phyloP scores from a whole-genome alignment of 2,329 filamentous ascomycete genomes.

The Ceratocystiopsis minuta region DNA sequence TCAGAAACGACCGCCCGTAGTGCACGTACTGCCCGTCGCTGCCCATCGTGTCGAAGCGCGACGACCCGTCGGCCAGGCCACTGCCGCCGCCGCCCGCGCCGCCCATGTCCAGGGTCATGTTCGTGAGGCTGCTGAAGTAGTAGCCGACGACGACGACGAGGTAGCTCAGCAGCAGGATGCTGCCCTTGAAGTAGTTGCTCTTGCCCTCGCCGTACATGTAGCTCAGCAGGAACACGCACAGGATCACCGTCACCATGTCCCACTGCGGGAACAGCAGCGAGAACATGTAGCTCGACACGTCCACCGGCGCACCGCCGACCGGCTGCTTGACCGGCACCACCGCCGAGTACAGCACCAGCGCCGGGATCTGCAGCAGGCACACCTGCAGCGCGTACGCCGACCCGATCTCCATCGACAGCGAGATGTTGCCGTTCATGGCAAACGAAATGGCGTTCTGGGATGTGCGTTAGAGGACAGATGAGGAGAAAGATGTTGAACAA shows the following conservation, averaged over 20 bases:
- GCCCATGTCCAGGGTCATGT: slow-evolving; percentile 20
- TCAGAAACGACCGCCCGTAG: slow-evolving; percentile 24
- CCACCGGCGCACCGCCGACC: slow-evolving; percentile 29
- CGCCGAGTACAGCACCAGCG: slow-evolving; percentile 79
- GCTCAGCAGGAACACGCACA: slow-evolving; percentile 89
- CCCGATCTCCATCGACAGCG: slow-evolving; percentile 95
- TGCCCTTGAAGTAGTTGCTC: slow-evolving; percentile 99
- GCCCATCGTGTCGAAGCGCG: slow-evolving; percentile 36
- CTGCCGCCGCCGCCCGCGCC: slow-evolving; percentile 14
- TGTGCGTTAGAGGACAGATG: slow-evolving; percentile 3
- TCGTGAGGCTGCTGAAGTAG: slow-evolving; percentile 53
- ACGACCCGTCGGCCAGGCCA: slow-evolving; percentile 4
- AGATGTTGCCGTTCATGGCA: slow-evolving; percentile 98
- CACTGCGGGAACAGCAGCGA: slow-evolving; percentile 92
- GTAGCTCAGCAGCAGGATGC: slow-evolving; percentile 83
- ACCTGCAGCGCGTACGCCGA: slow-evolving; percentile 94
- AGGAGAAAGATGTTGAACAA: neutral
- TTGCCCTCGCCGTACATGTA: slow-evolving; percentile 98
- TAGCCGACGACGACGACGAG: slow-evolving; percentile 83
- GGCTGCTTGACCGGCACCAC: too few relatives aligned
- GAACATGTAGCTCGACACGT: slow-evolving; percentile 46
- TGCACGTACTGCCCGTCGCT: slow-evolving; percentile 29
- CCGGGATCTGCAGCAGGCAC: slow-evolving; percentile 83
- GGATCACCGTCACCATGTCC: slow-evolving; percentile 94
- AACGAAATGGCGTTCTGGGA: slow-evolving; percentile 87